Base-by-base conservation (phyloP, 192 early-diverging fungal genomes). In the Thoreauomyces humboldtii region DNA sequence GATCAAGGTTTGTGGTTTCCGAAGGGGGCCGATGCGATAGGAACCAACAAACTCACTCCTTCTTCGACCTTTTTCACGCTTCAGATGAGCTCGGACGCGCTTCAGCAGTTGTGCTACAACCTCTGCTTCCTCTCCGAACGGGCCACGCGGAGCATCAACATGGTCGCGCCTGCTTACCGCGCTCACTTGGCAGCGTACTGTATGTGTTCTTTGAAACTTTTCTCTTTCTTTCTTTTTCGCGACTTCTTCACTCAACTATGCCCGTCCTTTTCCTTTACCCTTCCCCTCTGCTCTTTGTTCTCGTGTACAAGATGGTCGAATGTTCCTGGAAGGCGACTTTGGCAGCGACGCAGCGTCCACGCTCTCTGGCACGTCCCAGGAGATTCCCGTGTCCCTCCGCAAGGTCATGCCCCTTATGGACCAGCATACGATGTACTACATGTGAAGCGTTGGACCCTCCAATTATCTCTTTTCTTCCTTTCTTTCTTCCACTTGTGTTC, bases 121-220 rank as follows among this genome's bases (percentile, higher is more conserved):
- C 78, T 95, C 48, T 94, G 92, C 60, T 94, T 90, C 66, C 71
- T 91, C 43, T 89, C 87, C 62, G 88, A 86, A 17, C 79, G 92
- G 22, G 74, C 77, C 47, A 92, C 93, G 0, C 85, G 92, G 24
- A 84, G 89, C 0, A 92, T 98, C 2, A 87, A 87, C 5, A 85
- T 96, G 29, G 89, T 91, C 1, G 89, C 93, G 2, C 89, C 93
- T 0, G 92, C 88, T 11, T 98, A 96, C 78, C 89, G 92, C 54
- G 92, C 93, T 9, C 89, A 95, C 69, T 67, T 94, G 44, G 85
- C 91, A 3, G 91, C 91, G 24, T 85, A 83, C 51, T 83, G 90
- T 71, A 35, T 44, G 56, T 69, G 12, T 41, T 50, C 9, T n/a
- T n/a, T n/a, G n/a, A n/a, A n/a, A n/a, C n/a, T n/a, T n/a, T n/a